These are phyloP conservation scores for Modicella reniformis DNA, from an alignment of 371 early-diverging fungal genomes.

Conservation along the genomic window DNA sequence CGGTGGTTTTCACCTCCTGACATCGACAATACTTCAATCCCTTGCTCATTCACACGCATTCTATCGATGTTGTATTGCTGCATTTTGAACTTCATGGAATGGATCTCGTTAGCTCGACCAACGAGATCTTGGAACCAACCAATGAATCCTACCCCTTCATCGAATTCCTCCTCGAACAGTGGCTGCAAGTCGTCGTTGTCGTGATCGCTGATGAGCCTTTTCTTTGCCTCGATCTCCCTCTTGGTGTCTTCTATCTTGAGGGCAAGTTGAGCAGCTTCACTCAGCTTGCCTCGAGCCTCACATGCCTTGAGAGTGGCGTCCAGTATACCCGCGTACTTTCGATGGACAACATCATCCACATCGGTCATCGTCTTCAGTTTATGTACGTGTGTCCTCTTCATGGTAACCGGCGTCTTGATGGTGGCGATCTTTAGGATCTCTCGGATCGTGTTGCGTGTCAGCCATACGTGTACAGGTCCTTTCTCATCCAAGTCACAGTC, in stretches of 20 bases:
- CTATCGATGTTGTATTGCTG: neutral
- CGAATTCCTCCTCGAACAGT: neutral
- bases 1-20: neutral
- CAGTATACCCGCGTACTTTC: neutral
- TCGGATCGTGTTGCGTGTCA: neutral
- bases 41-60: neutral
- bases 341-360: neutral
- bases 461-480: neutral
- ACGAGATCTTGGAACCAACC: neutral
- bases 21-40: neutral
- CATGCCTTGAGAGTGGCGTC: neutral
- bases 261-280: neutral
- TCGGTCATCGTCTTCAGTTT: neutral
- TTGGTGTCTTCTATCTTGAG: neutral
- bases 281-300: neutral
- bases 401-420: neutral
- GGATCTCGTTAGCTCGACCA: neutral
- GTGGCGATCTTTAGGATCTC: neutral
- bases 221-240: neutral
- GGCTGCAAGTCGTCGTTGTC: neutral
- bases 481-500: neutral
- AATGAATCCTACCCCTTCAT: neutral
- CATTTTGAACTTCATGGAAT: neutral
- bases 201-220: neutral
- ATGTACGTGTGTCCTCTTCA: neutral